Evolutionary conservation across 441 rosid species (phyloP), one percentile per base, ranked within the genome.

Genomic region (Euphorbia corollata): DNA sequence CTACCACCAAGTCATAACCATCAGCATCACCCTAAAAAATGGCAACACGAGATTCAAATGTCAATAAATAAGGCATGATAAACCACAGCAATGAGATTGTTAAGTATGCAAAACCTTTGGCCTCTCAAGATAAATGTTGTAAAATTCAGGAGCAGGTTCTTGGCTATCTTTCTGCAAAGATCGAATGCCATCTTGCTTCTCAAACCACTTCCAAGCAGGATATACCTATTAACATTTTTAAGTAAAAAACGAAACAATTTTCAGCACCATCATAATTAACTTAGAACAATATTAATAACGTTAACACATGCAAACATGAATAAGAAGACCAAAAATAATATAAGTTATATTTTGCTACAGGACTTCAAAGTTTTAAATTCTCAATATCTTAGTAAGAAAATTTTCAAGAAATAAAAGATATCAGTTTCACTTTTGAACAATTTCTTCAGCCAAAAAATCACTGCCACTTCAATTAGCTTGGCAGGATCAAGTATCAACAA

Each of bases 121-220:
- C 83, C 99, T 92, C 86, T 95, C 99, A 48, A 95, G 93, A 79
- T 95, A 82, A 70, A 95, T 95, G 79, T 95, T 95, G 87, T 95
- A 95, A 80, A 95, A 95, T 81, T 95, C 99, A 71, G 99, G 99
- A 73, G 99, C 99, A 27, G 97, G 99, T 67, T 95, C 99, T 71
- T 90, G 86, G 73, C 77, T 92, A 77, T 90, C 88, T 78, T 92
- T 90, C 82, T 95, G 99, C 73, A 95, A 80, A 67, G 91, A 86
- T 64, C 98, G 91, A 69, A 95, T 95, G 58, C 98, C 99, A 84
- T 95, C 99, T 83, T 95, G 99, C 87, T 95, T 95, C 86, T 95
- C 99, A 68, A 83, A 92, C 99, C 99, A 95, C 82, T 87, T 95
- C 99, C 99, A 95, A 47, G 92, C 97, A 72, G 99, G 99, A 80